Conservation (phyloP, 2,329 filamentous ascomycete genomes). For the Fusarium nurragi region DNA sequence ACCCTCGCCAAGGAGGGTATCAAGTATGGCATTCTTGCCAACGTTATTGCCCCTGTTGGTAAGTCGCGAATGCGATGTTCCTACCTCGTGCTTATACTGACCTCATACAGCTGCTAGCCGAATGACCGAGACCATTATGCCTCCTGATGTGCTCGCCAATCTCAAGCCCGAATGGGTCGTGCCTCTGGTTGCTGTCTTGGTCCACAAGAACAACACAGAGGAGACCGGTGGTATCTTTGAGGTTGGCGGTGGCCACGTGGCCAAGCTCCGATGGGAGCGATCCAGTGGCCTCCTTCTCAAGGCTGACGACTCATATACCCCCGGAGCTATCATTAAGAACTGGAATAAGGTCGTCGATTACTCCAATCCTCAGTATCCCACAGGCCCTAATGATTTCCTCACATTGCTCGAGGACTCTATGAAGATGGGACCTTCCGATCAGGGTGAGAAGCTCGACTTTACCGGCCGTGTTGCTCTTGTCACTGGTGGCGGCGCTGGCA, state of each 20-base stretch:
- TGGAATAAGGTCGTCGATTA: constrained; percentile 92
- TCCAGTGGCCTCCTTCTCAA: constrained; percentile 88
- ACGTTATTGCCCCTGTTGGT: constrained; percentile 90
- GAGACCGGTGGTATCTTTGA: constrained; percentile 95
- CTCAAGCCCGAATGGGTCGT: constrained; percentile 96
- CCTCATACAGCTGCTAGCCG: constrained; percentile 76
- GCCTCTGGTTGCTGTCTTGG: constrained; percentile 87
- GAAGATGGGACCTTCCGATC: constrained; percentile 77
- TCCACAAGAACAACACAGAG: constrained; percentile 81
- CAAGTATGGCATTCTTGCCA: constrained; percentile 97
- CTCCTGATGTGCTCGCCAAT: constrained; percentile 85
- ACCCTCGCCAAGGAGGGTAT: constrained; percentile 95
- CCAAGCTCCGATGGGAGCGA: constrained; percentile 96
- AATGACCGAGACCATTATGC: constrained; percentile 96
- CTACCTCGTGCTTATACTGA: constrained; percentile 16
- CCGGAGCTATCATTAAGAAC: constrained; percentile 85
- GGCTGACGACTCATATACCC: constrained; percentile 87
- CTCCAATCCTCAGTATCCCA: constrained; percentile 80
- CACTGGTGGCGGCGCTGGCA: constrained; percentile 88
- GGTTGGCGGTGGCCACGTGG: constrained; percentile 88
- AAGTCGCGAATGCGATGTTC: constrained; percentile 30
- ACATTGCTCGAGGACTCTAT: constrained; percentile 83
- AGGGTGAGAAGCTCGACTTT: constrained; percentile 80
- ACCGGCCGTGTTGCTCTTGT: constrained; percentile 86
- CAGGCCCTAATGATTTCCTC: constrained; percentile 88